These are phyloP conservation scores for Escallonia rubra DNA, from an alignment of 129 eudicot species.

Conservation along the genomic window DNA sequence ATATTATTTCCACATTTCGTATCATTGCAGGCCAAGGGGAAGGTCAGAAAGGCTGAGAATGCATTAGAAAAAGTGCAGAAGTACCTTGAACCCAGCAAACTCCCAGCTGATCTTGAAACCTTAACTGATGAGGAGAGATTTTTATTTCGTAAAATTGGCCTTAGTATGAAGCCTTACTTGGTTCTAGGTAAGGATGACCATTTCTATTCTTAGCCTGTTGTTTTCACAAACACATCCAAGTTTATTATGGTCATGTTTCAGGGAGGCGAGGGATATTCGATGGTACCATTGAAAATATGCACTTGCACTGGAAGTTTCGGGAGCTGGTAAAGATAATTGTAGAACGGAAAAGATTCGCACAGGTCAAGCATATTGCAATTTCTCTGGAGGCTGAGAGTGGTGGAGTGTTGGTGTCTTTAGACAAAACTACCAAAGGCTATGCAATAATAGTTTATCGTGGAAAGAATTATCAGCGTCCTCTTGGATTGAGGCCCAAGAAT, in stretches of 20 bases:
- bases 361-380: conserved; percentile 75
- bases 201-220: not conserved
- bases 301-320: conserved; percentile 89
- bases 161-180: conserved; percentile 91
- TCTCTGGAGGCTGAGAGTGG: conserved; percentile 96
- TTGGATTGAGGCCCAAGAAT: conserved; percentile 55
- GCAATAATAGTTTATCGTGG: conserved; percentile 86
- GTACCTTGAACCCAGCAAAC: conserved; percentile 53
- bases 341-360: conserved; percentile 57
- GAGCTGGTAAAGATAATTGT: conserved; percentile 87
- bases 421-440: conserved; percentile 73
- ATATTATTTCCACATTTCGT: not conserved
- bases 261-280: conserved; percentile 88
- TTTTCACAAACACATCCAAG: not conserved
- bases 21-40: conserved; percentile 60
- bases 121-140: conserved; percentile 83
- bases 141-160: conserved; percentile 81
- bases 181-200: conserved; percentile 53
- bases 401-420: conserved; percentile 87
- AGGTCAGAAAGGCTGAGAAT: conserved; percentile 66
- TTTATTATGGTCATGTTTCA: conserved; percentile 13
- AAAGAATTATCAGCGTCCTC: conserved; percentile 77
- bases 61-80: conserved; percentile 64
- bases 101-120: conserved; percentile 79
- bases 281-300: conserved; percentile 96